Evolutionary conservation across 2,329 filamentous ascomycete genomes (phyloP).

Genomic region (Epichloe hybrida): DNA sequence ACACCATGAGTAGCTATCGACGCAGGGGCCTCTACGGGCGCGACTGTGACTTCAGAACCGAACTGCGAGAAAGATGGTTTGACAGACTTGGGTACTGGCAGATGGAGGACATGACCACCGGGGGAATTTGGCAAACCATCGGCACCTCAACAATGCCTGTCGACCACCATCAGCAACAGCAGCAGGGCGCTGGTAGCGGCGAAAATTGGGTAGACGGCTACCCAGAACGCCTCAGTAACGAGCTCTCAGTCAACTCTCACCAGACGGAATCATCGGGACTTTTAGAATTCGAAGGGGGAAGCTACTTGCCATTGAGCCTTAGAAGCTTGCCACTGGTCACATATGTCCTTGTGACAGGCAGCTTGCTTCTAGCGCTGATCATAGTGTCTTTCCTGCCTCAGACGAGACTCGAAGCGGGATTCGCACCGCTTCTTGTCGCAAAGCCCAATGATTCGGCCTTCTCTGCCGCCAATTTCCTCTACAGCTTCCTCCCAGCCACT

Average conservation of each 20-base stretch:
- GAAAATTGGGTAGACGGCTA: neutral
- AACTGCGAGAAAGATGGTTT: constrained; percentile 40
- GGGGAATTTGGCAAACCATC: constrained; percentile 68
- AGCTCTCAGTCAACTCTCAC: constrained; percentile 18
- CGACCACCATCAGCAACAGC: constrained; percentile 7
- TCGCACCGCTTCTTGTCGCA: constrained; percentile 53
- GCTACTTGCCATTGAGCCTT: constrained; percentile 68
- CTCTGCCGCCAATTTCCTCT: constrained; percentile 78
- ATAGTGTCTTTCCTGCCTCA: constrained; percentile 65
- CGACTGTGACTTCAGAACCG: constrained; percentile 37
- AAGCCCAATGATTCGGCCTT: constrained; percentile 52
- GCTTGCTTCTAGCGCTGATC: constrained; percentile 57
- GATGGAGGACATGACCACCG: constrained; percentile 47
- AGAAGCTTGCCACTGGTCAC: constrained; percentile 50
- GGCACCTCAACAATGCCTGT: constrained; percentile 34
- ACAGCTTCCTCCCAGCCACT: constrained; percentile 58
- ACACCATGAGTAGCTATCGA: constrained; percentile 59
- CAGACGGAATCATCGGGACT: constrained; percentile 11
- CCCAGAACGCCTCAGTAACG: constrained; percentile 12
- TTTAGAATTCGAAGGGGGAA: constrained; percentile 26
- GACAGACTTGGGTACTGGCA: constrained; percentile 83
- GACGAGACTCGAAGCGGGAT: constrained; percentile 54
- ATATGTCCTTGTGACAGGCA: constrained; percentile 46
- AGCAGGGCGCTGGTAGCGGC: neutral
- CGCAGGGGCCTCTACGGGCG: constrained; percentile 45